Evolutionary conservation across 2,329 filamentous ascomycete genomes (phyloP).

Genomic region (Arthrobotrys musiformis): DNA sequence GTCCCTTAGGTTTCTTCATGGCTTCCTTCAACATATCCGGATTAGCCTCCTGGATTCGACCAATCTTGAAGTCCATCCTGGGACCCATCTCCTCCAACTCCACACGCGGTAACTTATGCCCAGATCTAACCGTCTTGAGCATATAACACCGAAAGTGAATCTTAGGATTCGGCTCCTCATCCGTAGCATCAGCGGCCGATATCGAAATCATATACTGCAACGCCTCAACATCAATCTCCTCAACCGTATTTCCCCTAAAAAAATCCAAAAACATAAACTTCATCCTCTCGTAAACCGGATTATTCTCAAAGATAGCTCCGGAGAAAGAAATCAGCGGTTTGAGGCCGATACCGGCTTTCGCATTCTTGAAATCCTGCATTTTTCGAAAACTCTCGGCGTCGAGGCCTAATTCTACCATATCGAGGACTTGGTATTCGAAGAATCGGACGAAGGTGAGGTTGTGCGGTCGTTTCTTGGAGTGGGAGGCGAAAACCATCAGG

Average conservation of each 20-base stretch:
- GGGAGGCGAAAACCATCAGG: constrained; percentile 83
- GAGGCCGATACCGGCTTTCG: constrained; percentile 80
- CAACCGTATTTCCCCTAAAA: constrained; percentile 82
- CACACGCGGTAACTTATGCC: constrained; percentile 86
- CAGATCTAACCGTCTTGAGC: constrained; percentile 84
- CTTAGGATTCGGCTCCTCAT: constrained; percentile 60
- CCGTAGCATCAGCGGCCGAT: constrained; percentile 75
- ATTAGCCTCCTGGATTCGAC: constrained; percentile 82
- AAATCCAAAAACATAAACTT: constrained; percentile 90
- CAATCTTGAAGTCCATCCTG: constrained; percentile 88
- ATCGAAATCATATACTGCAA: constrained; percentile 90
- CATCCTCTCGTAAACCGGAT: constrained; percentile 82
- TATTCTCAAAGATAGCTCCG: constrained; percentile 81
- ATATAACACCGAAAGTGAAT: constrained; percentile 75
- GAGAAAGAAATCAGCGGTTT: constrained; percentile 93
- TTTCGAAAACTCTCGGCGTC: constrained; percentile 77
- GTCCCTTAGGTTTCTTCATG: constrained; percentile 82
- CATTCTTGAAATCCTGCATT: constrained; percentile 78
- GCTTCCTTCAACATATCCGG: constrained; percentile 85
- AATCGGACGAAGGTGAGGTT: constrained; percentile 83
- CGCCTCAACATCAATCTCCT: constrained; percentile 92
- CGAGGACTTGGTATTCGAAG: constrained; percentile 86
- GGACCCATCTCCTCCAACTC: constrained; percentile 97
- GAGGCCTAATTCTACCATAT: constrained; percentile 92
- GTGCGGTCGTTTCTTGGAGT: constrained; percentile 95